Conservation (phyloP, 129 eudicot species). For the Escallonia rubra region DNA sequence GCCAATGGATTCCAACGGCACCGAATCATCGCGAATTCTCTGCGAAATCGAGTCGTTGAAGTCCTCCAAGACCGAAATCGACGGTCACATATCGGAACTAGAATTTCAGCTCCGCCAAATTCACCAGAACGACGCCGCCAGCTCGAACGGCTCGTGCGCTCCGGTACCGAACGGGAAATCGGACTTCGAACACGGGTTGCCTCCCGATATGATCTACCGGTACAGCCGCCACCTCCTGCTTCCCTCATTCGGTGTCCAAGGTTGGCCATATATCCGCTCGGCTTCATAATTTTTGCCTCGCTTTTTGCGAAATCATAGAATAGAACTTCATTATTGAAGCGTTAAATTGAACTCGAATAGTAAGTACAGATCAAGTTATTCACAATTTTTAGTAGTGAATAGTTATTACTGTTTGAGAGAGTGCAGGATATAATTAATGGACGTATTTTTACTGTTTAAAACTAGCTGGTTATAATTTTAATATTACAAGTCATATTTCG, state of each 20-base stretch:
- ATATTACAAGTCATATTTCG: too few relatives aligned
- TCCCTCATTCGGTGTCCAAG: conserved; percentile 87
- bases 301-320: too few relatives aligned
- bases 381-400: too few relatives aligned
- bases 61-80: conserved; percentile 47
- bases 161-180: not conserved
- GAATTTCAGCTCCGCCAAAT: conserved; percentile 52
- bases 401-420: too few relatives aligned
- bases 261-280: conserved; percentile 10
- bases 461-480: too few relatives aligned
- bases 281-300: too few relatives aligned
- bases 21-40: conserved; percentile 29
- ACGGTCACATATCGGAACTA: conserved; percentile 50
- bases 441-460: too few relatives aligned
- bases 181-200: conserved; percentile 38
- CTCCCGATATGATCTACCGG: conserved; percentile 67
- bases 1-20: not conserved
- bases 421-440: too few relatives aligned
- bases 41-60: conserved; percentile 51
- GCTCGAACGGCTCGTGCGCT: not conserved
- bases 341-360: too few relatives aligned
- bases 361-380: too few relatives aligned
- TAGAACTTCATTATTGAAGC: too few relatives aligned
- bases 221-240: conserved; percentile 94
- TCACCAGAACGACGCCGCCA: conserved; percentile 15